phyloP scores from a whole-genome alignment of 176 grass and related monocot genomes.

The Triticum urartu region DNA sequence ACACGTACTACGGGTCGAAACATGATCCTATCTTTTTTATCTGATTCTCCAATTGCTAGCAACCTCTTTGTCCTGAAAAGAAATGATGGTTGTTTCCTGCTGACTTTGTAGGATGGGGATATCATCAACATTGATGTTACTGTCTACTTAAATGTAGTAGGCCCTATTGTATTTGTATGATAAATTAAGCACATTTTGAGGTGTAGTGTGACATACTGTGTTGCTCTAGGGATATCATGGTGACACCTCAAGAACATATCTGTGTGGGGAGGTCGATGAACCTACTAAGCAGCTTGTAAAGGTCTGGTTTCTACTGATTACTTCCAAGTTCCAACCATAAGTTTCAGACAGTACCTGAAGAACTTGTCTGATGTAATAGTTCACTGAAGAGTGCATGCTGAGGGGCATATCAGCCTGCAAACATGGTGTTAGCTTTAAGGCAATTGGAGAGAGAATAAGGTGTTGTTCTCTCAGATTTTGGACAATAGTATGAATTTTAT shows the following conservation, averaged over 20 bases:
- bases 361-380: constrained; percentile 43
- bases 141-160: constrained; percentile 90
- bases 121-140: constrained; percentile 95
- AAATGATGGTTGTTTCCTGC: not conserved
- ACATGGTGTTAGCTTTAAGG: constrained; percentile 69
- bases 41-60: not conserved
- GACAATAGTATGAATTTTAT: not conserved
- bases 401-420: constrained; percentile 83
- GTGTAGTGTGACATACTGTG: constrained; percentile 13
- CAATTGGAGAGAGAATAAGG: constrained; percentile 85
- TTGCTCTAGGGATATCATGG: constrained; percentile 83
- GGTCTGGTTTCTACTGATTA: constrained; percentile 29
- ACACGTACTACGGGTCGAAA: constrained; percentile 44
- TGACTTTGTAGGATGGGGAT: constrained; percentile 72
- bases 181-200: not conserved
- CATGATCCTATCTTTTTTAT: not conserved
- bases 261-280: constrained; percentile 83
- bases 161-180: not conserved
- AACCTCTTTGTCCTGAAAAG: not conserved
- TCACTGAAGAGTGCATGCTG: constrained; percentile 87
- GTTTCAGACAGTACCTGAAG: not conserved
- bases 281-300: constrained; percentile 65
- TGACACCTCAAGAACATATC: constrained; percentile 92
- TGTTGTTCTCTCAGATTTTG: constrained; percentile 7
- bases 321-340: not conserved